Evolutionary conservation across 371 early-diverging fungal genomes (phyloP), one percentile per base, ranked within the genome.

Genomic region (Mucor sp.): DNA sequence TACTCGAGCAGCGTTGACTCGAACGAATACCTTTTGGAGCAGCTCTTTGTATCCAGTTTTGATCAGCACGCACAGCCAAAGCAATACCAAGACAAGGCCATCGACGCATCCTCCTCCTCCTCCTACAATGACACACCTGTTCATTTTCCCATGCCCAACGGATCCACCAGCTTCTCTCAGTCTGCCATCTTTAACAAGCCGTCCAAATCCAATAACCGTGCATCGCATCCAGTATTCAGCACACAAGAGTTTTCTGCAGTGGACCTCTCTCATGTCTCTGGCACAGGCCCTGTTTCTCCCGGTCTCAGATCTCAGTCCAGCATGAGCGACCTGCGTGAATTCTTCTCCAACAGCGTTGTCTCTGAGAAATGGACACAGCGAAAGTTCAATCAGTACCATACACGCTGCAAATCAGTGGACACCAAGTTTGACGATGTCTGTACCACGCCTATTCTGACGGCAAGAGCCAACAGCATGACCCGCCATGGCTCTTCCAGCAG

Each of bases 21-120:
- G 2, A 67, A 61, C 19, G 67, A 74, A 41, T 63, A 69, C 15
- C 25, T 66, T 23, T 23, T 69, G n/a, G 74, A 74, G 27, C 74
- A 69, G 12, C 41, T 74, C 0, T 74, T 74, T 64, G 65, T 63
- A 4, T 74, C 74, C 14, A 69, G 67, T n/a, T 69, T 74, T 60
- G 70, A 74, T 58, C 63, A 58, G 50, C 48, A 67, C n/a, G 3
- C 33, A 0, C 70, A 60, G 19, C 30, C 41, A 23, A 64, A 47
- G 39, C 17, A 5, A 27, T 41, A 12, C 23, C 6, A 8, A 39
- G 63, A 63, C 6, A 63, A 55, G 4, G 6, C 59, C 9, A 37
- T 58, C 23, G 65, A 64, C 4, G 21, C 47, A 9, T 11, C 53
- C 25, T 21, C 53, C 6, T 11, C 53, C 25, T 21, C 53, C 6